Percentiles rank a stretch among this genome's conserved stretches.
Conservation (phyloP, 208 protist genomes). For the Histomonas meleagridis region DNA sequence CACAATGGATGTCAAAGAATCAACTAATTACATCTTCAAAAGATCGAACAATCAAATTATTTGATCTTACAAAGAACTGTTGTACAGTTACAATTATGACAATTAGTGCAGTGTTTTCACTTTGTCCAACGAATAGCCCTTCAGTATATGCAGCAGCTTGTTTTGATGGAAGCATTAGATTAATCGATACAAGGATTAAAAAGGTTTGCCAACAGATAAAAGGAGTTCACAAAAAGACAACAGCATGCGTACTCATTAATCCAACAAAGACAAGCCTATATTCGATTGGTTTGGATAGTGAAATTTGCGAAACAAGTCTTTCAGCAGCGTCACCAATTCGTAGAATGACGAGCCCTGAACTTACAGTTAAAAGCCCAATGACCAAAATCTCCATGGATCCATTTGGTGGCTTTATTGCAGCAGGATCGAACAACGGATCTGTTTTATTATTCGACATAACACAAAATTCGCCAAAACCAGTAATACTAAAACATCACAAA, state of each 20-base stretch:
- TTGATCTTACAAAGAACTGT: not conserved
- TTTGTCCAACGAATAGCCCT: not conserved
- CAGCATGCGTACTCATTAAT: not conserved
- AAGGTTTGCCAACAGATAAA: not conserved
- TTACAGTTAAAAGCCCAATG: not conserved
- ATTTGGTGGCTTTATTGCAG: not conserved
- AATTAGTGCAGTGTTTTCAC: not conserved
- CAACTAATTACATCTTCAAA: not conserved
- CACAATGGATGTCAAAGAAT: not conserved
- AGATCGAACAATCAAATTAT: slow-evolving; percentile 3
- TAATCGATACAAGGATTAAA: not conserved
- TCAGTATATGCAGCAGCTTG: not conserved
- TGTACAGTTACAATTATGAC: not conserved
- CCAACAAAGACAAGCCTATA: not conserved
- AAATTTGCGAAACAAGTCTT: not conserved
- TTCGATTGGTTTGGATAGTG: not conserved
- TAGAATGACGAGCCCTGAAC: not conserved
- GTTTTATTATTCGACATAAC: not conserved
- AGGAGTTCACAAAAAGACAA: not conserved
- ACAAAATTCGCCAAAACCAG: too few relatives aligned
- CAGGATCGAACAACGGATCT: not conserved
- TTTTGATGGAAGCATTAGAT: not conserved
- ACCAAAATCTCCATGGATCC: not conserved
- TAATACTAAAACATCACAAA: not conserved
- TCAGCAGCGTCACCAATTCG: not conserved